These are phyloP conservation scores for Pseudogymnoascus sp. DNA, from an alignment of 2,329 filamentous ascomycete species.

Conservation along the genomic window DNA sequence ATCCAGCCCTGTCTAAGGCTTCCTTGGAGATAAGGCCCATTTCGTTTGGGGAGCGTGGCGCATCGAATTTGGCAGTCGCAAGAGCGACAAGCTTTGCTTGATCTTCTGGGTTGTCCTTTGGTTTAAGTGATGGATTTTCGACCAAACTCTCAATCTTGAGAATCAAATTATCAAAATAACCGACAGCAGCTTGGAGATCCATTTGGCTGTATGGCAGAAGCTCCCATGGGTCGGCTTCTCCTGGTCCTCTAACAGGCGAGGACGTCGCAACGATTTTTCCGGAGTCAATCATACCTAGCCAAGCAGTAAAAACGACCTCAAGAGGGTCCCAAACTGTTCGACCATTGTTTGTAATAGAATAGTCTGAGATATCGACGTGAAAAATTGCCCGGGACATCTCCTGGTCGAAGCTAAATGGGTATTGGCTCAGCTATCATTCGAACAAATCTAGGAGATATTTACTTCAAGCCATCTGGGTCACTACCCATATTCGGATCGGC, in stretches of 20 bases:
- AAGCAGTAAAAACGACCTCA: slow-evolving; percentile 18
- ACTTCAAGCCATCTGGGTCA: slow-evolving; percentile 14
- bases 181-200: slow-evolving; percentile 5
- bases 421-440: background rate
- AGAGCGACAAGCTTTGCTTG: slow-evolving; percentile 13
- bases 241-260: background rate
- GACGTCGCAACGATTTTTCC: slow-evolving; percentile 16
- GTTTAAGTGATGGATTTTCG: slow-evolving; percentile 10
- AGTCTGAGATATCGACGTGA: slow-evolving; percentile 9
- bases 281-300: slow-evolving; percentile 16
- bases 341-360: slow-evolving; percentile 14
- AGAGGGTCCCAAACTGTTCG: slow-evolving; percentile 20
- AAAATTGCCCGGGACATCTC: slow-evolving; percentile 16
- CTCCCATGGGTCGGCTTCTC: slow-evolving; percentile 14
- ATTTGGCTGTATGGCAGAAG: slow-evolving; percentile 16
- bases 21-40: slow-evolving; percentile 12
- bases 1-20: slow-evolving; percentile 10
- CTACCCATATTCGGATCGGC: slow-evolving; percentile 12
- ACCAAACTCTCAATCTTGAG: slow-evolving; percentile 12
- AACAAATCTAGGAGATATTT: background rate
- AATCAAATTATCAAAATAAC: slow-evolving; percentile 13
- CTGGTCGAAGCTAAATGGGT: slow-evolving; percentile 16
- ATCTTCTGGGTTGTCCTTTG: slow-evolving; percentile 12
- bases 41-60: slow-evolving; percentile 1
- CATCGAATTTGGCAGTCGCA: slow-evolving; percentile 8